A percentile compares a stretch with the other conserved stretches of the same genome.
These are phyloP conservation scores for Lactarius tabidus DNA, from an alignment of 768 basidiomycete genomes.

Conservation along the genomic window DNA sequence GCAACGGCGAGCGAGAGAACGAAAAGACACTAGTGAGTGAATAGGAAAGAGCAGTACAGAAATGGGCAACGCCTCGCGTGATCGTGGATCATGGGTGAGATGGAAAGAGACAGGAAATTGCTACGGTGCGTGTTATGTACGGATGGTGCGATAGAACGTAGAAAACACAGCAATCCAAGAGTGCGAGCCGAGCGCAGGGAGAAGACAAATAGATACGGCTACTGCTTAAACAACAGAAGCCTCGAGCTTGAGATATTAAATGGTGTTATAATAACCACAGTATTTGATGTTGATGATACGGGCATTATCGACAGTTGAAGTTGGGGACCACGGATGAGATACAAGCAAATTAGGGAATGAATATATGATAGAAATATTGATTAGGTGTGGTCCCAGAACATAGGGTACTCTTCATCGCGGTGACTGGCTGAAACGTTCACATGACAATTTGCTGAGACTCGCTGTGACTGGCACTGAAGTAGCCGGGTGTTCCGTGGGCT, in stretches of 20 bases:
- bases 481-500: slow-evolving; percentile 7
- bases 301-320: slow-evolving; percentile 16
- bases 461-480: slow-evolving; percentile 16
- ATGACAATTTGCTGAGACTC: slow-evolving; percentile 26
- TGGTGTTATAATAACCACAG: slow-evolving; percentile 6
- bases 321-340: slow-evolving; percentile 16
- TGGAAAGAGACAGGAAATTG: slow-evolving; percentile 9
- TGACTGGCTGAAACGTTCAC: slow-evolving; percentile 20
- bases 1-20: slow-evolving; percentile 11
- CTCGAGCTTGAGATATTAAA: slow-evolving; percentile 7
- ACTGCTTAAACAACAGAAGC: not conserved
- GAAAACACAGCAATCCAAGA: slow-evolving; percentile 17
- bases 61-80: slow-evolving; percentile 19
- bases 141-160: slow-evolving; percentile 17
- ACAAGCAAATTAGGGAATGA: slow-evolving; percentile 13
- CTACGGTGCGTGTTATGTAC: slow-evolving; percentile 21
- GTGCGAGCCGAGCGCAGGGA: slow-evolving; percentile 9
- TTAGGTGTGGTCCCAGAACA: slow-evolving; percentile 12
- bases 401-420: slow-evolving; percentile 18
- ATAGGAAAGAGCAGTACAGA: slow-evolving; percentile 13
- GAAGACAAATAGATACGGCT: slow-evolving; percentile 22
- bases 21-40: slow-evolving; percentile 7
- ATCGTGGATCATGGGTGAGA: slow-evolving; percentile 12
- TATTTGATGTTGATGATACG: slow-evolving; percentile 10
- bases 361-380: slow-evolving; percentile 10